Evolutionary conservation across 495 filamentous ascomycete species (phyloP), one percentile per base, ranked within the genome.

Genomic region (Annulohypoxylon moriforme): DNA sequence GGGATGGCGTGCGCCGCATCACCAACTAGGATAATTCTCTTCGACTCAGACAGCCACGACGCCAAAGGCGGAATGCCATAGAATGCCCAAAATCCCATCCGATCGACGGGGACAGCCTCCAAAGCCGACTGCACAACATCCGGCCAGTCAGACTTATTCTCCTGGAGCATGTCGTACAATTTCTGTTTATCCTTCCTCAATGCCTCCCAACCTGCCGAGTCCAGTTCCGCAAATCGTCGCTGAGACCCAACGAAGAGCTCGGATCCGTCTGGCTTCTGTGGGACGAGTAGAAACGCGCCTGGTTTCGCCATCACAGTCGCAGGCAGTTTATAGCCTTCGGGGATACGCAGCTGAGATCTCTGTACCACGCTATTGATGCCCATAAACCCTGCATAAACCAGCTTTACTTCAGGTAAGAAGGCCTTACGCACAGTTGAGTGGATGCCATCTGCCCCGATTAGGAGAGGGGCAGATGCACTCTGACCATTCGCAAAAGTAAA

Each of bases 361-460:
- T 59, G 87, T 27, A 75, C 71, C 6, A 66, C 69, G 50, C 65
- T 60, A 27, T 68, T 73, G 33, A 76, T 71, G 29, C 68, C 71
- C 18, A 69, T 55, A 20, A 78, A 69, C 33, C 69, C 69, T 5
- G 71, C 58, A 52, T 72, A 69, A 0, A 72, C 58, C 14, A 66
- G 67, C 29, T 62, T 58, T 14, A 68, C 52, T 18, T 68, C 22
- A 1, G 64, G 59, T 14, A 68, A 49, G 46, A 72, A 67, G 11
- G 57, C 58, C 27, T 24, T 16, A 16, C 82, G 82, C 10, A 87
- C 82, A 13, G 71, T 73, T 0, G 83, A 84, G 65, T 87, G 83
- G 59, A 86, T 85, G 20, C 86, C 84, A 38, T 87, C 84, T 0
- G 83, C 82, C 1, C 83, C 85, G 22, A 87, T 77, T 8, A 87